Evolutionary conservation across 768 basidiomycete species (phyloP).

Genomic region (Lyophyllum semitale): DNA sequence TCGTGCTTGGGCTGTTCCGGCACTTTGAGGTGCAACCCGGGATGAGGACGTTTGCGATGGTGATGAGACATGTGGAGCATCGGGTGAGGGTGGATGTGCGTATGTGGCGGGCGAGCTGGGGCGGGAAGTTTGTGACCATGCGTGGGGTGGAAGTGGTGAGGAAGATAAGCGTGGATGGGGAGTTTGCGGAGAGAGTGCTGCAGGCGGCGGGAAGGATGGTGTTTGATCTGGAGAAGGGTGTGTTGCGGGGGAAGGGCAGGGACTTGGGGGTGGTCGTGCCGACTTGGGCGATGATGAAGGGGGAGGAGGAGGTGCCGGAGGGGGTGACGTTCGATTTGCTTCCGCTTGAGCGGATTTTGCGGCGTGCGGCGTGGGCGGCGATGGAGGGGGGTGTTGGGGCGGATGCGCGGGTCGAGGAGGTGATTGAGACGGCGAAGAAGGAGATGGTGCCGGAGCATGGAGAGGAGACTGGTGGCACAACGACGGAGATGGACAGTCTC

Average conservation of each 20-base stretch:
- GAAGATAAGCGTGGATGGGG: not conserved
- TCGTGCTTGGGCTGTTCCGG: conserved; percentile 34
- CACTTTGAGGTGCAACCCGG: conserved; percentile 30
- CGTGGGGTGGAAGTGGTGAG: not conserved
- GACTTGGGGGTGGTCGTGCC: too few species aligned
- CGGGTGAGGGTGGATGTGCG: conserved; percentile 25
- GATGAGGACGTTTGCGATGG: conserved; percentile 38
- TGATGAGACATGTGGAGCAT: conserved; percentile 37
- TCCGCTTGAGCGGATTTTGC: not conserved
- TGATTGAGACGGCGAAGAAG: not conserved
- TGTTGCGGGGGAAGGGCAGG: too few species aligned
- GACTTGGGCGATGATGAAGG: not conserved
- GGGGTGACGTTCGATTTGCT: not conserved
- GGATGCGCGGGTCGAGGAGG: not conserved
- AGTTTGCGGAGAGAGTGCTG: not conserved
- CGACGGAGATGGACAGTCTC: too few species aligned
- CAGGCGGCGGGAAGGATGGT: not conserved
- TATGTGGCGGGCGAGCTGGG: not conserved
- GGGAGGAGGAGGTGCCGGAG: not conserved
- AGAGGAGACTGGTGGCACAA: too few species aligned
- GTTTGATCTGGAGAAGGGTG: not conserved
- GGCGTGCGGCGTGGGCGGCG: not conserved
- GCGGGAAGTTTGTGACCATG: not conserved
- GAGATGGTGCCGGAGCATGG: not conserved
- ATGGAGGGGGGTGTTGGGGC: not conserved